Conservation (phyloP, 139 green algal genomes). For the Picochlorum costavermella region DNA sequence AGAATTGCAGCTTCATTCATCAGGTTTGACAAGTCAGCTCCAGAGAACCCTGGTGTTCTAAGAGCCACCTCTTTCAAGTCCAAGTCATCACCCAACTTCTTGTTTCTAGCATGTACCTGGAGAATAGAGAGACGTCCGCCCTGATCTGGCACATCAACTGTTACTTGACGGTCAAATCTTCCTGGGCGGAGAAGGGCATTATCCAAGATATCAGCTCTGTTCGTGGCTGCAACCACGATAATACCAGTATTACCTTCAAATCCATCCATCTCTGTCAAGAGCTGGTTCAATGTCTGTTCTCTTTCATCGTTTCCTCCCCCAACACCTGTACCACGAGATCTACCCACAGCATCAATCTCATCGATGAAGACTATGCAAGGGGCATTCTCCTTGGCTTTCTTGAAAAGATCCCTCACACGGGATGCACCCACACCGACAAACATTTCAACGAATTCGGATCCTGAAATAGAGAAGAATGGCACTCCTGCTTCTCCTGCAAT, state of each 20-base stretch:
- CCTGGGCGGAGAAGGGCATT: conserved; percentile 92
- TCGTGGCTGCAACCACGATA: conserved; percentile 97
- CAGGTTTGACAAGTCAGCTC: conserved; percentile 97
- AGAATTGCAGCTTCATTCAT: conserved; percentile 99
- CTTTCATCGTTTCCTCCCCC: conserved; percentile 98
- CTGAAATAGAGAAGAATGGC: conserved; percentile 97
- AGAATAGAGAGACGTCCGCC: conserved; percentile 92
- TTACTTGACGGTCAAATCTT: conserved; percentile 93
- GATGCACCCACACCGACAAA: conserved; percentile 96
- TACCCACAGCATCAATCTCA: conserved; percentile 97
- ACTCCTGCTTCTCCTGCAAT: conserved; percentile 94
- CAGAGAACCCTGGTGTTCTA: conserved; percentile 74
- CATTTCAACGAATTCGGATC: conserved; percentile 98
- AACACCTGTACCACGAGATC: conserved; percentile 85
- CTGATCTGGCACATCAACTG: conserved; percentile 93
- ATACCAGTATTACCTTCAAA: conserved; percentile 99
- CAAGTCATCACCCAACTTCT: conserved; percentile 89
- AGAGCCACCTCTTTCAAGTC: conserved; percentile 90
- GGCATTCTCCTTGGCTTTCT: conserved; percentile 98
- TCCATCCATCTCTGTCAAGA: conserved; percentile 92
- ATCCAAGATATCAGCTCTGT: conserved; percentile 97
- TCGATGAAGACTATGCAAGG: conserved; percentile 99
- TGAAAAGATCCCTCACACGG: conserved; percentile 94
- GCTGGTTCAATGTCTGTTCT: conserved; percentile 99
- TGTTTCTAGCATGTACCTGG: conserved; percentile 89